Percentiles rank a stretch among this genome's conserved stretches.
phyloP scores from a whole-genome alignment of 768 basidiomycete genomes.

The Gymnopilus dilepis region DNA sequence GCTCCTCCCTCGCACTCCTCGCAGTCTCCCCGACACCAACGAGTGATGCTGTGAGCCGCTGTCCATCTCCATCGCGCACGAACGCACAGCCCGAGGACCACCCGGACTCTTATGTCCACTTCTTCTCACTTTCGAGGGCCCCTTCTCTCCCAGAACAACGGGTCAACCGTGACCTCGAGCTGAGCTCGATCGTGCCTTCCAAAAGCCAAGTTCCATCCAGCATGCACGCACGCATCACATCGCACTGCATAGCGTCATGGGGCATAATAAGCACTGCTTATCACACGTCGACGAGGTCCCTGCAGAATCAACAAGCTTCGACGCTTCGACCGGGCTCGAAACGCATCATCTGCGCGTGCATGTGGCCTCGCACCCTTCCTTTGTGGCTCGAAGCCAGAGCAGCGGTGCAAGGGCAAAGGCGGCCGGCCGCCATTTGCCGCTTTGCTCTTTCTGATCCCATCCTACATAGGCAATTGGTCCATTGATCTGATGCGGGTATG shows the following conservation, averaged over 20 bases:
- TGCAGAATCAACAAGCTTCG: no score
- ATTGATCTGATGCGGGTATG: background rate
- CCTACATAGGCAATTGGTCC: background rate
- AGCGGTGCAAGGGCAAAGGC: background rate
- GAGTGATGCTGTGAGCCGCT: background rate
- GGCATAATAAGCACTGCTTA: slow-evolving; percentile 4
- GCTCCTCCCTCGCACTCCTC: background rate
- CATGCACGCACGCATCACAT: background rate
- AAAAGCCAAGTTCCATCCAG: no score
- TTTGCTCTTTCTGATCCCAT: background rate
- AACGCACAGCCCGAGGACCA: background rate
- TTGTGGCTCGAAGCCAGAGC: background rate
- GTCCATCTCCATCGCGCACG: background rate
- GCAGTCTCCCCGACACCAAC: background rate
- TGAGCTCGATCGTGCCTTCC: background rate
- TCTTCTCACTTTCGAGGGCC: background rate
- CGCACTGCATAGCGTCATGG: slow-evolving; percentile 4
- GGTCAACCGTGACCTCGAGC: background rate
- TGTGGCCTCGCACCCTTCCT: background rate
- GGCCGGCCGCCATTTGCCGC: background rate
- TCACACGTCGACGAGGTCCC: background rate
- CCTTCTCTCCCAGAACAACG: background rate
- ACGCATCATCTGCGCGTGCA: slow-evolving; percentile 1
- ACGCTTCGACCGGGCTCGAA: background rate
- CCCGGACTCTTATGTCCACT: background rate